Base-by-base conservation (phyloP, 2,329 filamentous ascomycete genomes). In the Hypoxylon sp. region DNA sequence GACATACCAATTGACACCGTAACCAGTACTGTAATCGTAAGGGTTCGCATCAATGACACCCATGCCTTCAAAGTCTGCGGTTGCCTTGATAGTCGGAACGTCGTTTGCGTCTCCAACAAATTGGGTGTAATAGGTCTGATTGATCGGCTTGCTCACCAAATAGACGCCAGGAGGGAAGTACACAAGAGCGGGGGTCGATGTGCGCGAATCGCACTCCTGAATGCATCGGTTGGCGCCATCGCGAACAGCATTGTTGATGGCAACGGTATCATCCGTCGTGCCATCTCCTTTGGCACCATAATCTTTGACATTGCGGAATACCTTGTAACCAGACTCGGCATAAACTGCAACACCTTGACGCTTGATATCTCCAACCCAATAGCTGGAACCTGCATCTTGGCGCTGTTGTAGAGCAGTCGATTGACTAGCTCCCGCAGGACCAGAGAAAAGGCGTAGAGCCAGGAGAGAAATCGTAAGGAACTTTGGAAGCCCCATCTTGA, bases 131-230 rank as follows among this genome's bases (percentile, higher is more conserved):
- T 98, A 98, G 80, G 91, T 91, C 79, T 94, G 91, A 57, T 94
- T 82, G 72, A 98, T 88, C 22, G 95, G 93, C 75, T 85, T 87
- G 78, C 90, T 93, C 74, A 98, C 90, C 17, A 92, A 77, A 77
- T 98, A 98, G 63, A 90, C 97, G 72, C 95, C 94, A 10, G 93
- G 85, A 42, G 94, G 94, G 84, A 98, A 97, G 84, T 97, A 98
- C 59, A 98, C 89, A 13, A 98, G 83, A 26, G 93, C 95, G 0
- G 95, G 95, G 1, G 90, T 89, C n/a, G 88, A 87, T 2, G 95
- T 98, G 33, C 88, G 89, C 1, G 94, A 97, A 78, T 96, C 92
- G 78, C 95, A 98, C 69, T 89, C 88, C 70, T 88, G 78, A 42
- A 93, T 94, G 77, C 95, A 98, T 47, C 95, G 92, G 74, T 86